Conservation (phyloP, 2,329 filamentous ascomycete genomes). For the Venturiaceae sp. region DNA sequence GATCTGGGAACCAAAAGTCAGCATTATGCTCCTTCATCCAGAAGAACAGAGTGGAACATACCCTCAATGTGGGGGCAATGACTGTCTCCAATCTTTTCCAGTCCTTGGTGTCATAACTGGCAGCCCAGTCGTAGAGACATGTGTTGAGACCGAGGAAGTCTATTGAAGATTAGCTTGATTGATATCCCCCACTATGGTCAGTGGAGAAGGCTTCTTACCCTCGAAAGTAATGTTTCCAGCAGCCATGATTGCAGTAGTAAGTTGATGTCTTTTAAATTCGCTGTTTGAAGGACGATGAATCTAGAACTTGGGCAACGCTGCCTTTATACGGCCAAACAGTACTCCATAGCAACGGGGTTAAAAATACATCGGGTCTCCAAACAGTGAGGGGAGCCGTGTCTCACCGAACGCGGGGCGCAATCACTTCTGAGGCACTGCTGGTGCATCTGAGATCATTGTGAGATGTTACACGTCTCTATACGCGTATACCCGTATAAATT, state of each 20-base stretch:
- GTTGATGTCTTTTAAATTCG: background rate
- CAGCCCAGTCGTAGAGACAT: conserved; percentile 52
- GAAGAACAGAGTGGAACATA: conserved; percentile 16
- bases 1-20: conserved; percentile 34
- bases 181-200: conserved; percentile 6
- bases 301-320: background rate
- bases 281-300: background rate
- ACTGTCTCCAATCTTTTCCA: conserved; percentile 50
- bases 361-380: background rate
- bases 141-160: conserved; percentile 42
- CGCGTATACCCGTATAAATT: background rate
- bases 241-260: background rate
- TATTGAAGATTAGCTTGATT: conserved; percentile 13
- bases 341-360: background rate
- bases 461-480: background rate
- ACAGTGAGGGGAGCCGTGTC: background rate
- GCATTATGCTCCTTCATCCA: conserved; percentile 3
- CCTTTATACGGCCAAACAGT: background rate
- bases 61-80: conserved; percentile 51
- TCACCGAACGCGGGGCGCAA: background rate
- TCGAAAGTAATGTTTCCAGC: conserved; percentile 12
- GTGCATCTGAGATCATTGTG: background rate
- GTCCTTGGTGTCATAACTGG: conserved; percentile 57
- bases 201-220: conserved; percentile 10
- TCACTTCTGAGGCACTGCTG: background rate